A percentile compares a stretch with the other conserved stretches of the same genome.
Evolutionary conservation across 495 filamentous ascomycete genomes (phyloP).

Genomic region (Staphylotrichum longicolle): DNA sequence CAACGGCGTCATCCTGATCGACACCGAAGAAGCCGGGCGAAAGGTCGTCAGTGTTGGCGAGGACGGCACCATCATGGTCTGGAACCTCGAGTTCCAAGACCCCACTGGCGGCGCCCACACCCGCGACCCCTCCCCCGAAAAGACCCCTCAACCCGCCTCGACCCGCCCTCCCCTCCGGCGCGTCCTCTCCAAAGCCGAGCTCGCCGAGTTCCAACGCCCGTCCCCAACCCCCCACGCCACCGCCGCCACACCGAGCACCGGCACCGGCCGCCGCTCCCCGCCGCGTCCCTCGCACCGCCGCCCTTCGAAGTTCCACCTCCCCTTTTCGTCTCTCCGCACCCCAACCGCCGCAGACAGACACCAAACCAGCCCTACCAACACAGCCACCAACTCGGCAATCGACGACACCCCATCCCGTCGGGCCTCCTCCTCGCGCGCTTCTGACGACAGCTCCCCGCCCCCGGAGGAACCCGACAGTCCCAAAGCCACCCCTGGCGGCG

Average conservation of each 20-base stretch:
- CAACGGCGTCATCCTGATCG: conserved; percentile 74
- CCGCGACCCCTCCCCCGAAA: conserved; percentile 51
- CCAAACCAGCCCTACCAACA: conserved; percentile 27
- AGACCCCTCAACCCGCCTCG: conserved; percentile 49
- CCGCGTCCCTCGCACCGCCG: conserved; percentile 51
- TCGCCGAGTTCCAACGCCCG: conserved; percentile 70
- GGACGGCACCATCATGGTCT: conserved; percentile 85
- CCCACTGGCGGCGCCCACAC: conserved; percentile 31
- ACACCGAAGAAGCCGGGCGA: conserved; percentile 50
- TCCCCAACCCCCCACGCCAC: conserved; percentile 39
- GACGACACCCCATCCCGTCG: conserved; percentile 44
- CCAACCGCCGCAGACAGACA: conserved; percentile 31
- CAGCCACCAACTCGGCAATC: conserved; percentile 32
- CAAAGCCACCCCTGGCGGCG: conserved; percentile 28
- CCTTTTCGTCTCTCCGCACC: conserved; percentile 34
- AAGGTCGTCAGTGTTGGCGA: conserved; percentile 72
- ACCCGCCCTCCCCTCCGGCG: conserved; percentile 64
- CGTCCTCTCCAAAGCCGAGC: conserved; percentile 71
- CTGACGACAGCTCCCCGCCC: conserved; percentile 46
- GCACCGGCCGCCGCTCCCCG: conserved; percentile 60
- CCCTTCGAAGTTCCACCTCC: conserved; percentile 40
- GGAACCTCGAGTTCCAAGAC: conserved; percentile 58
- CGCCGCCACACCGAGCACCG: not conserved
- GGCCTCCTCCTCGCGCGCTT: conserved; percentile 28
- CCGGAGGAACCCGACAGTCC: conserved; percentile 32